Base-by-base conservation (phyloP, 176 grass and related monocot genomes). In the Metroxylon sagu region DNA sequence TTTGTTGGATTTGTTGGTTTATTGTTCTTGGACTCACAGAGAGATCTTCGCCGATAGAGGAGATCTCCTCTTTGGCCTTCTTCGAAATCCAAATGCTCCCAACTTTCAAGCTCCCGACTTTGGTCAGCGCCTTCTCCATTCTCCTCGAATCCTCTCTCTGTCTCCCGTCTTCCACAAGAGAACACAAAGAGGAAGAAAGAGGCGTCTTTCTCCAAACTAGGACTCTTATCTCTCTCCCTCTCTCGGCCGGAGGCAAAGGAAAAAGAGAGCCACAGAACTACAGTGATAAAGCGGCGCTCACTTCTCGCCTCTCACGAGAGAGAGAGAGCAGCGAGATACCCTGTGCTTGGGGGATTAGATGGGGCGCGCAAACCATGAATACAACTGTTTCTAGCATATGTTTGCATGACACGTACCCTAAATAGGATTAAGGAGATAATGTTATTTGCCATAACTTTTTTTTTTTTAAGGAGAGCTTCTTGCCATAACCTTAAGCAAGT, bases 61-160 rank as follows among this genome's bases (percentile, higher is more conserved):
- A 74, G 79, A 98, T 83, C 79, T 98, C 93, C 74, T 91, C 70
- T 78, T 98, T 98, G 70, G 93, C 93, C 61, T 92, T 98, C 70
- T 74, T 76, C 29, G 93, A 70, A 55, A 98, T 92, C 64, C 77
- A 82, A 78, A 98, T 88, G 81, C 87, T 98, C 62, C 84, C 64
- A 52, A 95, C 70, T 71, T 95, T 95, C 56, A 73, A 95, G 82
- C 3, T 85, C 82, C 63, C 82, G 16, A 68, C 65, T 56, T 68
- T 68, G 28, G 29, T 68, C 51, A 68, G 52, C 65, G 65, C 65
- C 28, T 68, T 68, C 52, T 73, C 50, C 18, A 63, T 54, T 28
- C 29, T 26, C 19, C 7, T 56, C 35, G 35, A 43, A 43, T 75
- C 59, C 8, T 50, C 26, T 54, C 55, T 5, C 55, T 50, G 62